phyloP scores from a whole-genome alignment of 495 filamentous ascomycete species.

The Stereocaulon alpinum region DNA sequence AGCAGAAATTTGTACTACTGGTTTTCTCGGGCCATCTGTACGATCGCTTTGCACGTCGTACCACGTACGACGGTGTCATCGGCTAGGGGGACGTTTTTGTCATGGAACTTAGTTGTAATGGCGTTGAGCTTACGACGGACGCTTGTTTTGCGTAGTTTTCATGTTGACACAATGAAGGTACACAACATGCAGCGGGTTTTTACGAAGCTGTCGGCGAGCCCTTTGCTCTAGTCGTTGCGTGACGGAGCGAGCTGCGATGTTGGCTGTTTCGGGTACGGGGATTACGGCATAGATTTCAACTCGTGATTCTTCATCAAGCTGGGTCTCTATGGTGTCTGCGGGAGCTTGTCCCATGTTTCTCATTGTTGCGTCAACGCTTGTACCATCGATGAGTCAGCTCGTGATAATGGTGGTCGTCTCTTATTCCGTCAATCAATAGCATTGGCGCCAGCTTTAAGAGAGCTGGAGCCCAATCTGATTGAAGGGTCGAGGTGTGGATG shows the following conservation, averaged over 20 bases:
- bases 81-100: slow-evolving; percentile 3
- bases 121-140: slow-evolving; percentile 4
- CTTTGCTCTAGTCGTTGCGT: slow-evolving; percentile 60
- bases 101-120: background rate
- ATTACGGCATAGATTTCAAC: slow-evolving; percentile 87
- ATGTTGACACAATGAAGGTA: background rate
- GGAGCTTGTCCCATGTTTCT: slow-evolving; percentile 89
- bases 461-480: too few relatives aligned
- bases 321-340: slow-evolving; percentile 65
- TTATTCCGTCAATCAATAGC: too few relatives aligned
- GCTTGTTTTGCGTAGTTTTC: background rate
- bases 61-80: slow-evolving; percentile 8
- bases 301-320: slow-evolving; percentile 70
- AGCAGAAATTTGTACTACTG: too few relatives aligned
- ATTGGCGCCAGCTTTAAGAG: too few relatives aligned
- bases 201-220: slow-evolving; percentile 68
- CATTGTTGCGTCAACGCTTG: slow-evolving; percentile 77
- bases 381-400: slow-evolving; percentile 49
- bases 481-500: too few relatives aligned
- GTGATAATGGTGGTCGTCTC: background rate
- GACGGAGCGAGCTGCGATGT: slow-evolving; percentile 72
- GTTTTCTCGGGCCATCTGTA: slow-evolving; percentile 1
- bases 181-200: slow-evolving; percentile 5
- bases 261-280: slow-evolving; percentile 78
- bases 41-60: background rate